These are phyloP conservation scores for Neofusicoccum cordaticola DNA, from an alignment of 2,329 filamentous ascomycete genomes.

Conservation along the genomic window DNA sequence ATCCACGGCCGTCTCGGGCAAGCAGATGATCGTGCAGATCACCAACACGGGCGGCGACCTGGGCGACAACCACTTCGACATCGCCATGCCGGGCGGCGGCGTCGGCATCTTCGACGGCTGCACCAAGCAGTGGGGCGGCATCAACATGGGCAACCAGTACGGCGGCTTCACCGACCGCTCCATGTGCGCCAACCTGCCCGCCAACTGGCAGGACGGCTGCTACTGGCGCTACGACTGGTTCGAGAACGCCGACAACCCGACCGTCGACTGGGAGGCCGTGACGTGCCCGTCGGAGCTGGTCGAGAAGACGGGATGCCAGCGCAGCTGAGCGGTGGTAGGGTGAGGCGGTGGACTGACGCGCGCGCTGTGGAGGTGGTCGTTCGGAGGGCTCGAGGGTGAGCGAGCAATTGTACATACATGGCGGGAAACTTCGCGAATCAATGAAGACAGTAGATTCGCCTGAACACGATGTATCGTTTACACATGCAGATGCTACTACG, in stretches of 20 bases:
- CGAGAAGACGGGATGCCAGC: constrained; percentile 42
- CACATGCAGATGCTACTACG: too few relatives aligned
- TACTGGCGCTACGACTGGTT: constrained; percentile 67
- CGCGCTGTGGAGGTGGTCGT: too few relatives aligned
- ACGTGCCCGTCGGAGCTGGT: constrained; percentile 53
- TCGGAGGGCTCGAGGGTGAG: too few relatives aligned
- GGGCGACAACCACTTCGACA: constrained; percentile 57
- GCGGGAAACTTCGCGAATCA: too few relatives aligned
- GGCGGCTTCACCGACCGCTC: constrained; percentile 54
- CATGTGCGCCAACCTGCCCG: constrained; percentile 55
- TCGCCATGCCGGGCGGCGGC: constrained; percentile 52
- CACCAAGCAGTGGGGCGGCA: constrained; percentile 46
- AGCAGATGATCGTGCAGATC: constrained; percentile 61
- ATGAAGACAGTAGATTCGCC: too few relatives aligned
- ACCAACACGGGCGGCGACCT: constrained; percentile 61
- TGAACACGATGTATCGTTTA: too few relatives aligned
- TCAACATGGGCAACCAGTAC: constrained; percentile 58
- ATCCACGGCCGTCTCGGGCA: constrained; percentile 52
- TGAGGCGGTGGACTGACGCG: too few relatives aligned
- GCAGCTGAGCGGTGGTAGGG: constrained; percentile 16
- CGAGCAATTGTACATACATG: too few relatives aligned
- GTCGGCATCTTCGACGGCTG: constrained; percentile 57
- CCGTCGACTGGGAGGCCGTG: constrained; percentile 55
- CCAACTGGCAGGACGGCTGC: constrained; percentile 56
- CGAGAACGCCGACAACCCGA: constrained; percentile 56